These are phyloP conservation scores for Teratosphaeria pseudoeucalypti DNA, from an alignment of 2,329 filamentous ascomycete genomes.

Conservation along the genomic window DNA sequence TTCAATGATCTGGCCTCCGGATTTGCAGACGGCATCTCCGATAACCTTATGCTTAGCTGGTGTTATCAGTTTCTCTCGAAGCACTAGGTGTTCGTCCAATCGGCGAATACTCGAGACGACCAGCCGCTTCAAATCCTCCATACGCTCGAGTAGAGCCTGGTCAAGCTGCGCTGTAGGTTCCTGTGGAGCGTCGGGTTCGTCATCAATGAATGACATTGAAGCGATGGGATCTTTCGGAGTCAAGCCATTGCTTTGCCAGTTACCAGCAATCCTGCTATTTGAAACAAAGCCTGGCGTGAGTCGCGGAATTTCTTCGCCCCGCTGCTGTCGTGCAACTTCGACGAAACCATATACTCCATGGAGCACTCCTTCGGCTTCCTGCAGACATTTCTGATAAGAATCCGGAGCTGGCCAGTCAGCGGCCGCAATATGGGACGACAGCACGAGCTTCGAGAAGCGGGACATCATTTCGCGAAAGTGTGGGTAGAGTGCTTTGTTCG, in stretches of 20 bases:
- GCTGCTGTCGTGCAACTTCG: conserved; percentile 84
- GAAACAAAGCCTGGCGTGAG: conserved; percentile 87
- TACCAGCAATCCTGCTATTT: conserved; percentile 72
- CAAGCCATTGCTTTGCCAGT: conserved; percentile 65
- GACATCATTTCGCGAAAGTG: conserved; percentile 99
- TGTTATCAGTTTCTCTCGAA: conserved; percentile 73
- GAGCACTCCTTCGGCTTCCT: conserved; percentile 93
- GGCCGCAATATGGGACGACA: conserved; percentile 94
- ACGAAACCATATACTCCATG: conserved; percentile 93
- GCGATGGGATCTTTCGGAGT: conserved; percentile 55
- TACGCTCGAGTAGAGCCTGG: conserved; percentile 62
- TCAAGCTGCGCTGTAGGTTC: conserved; percentile 71
- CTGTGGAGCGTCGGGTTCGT: conserved; percentile 62
- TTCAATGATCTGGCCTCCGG: conserved; percentile 72
- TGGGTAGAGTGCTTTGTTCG: conserved; percentile 92
- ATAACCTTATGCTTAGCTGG: conserved; percentile 67
- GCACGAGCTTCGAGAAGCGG: conserved; percentile 95
- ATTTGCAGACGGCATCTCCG: conserved; percentile 69
- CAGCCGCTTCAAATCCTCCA: conserved; percentile 77
- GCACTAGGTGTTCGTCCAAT: conserved; percentile 70
- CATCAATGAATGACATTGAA: conserved; percentile 65
- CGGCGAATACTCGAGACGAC: conserved; percentile 78
- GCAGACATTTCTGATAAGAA: conserved; percentile 86
- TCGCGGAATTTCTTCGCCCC: conserved; percentile 86
- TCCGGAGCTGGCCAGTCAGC: conserved; percentile 92